Conservation (phyloP, 2,329 filamentous ascomycete genomes). For the Chrysoporthe austroafricana region DNA sequence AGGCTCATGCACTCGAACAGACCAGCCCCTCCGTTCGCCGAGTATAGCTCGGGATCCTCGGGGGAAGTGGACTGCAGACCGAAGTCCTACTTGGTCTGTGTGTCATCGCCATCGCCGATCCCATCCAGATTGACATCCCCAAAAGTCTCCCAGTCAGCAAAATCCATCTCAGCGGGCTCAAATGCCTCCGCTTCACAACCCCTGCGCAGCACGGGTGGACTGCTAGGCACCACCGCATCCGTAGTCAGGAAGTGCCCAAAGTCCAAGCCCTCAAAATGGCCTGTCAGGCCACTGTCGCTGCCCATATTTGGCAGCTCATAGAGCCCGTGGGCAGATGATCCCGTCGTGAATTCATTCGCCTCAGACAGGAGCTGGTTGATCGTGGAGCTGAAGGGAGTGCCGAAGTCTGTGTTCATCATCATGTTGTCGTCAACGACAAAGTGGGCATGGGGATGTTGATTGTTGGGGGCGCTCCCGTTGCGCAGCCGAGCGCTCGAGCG, state of each 20-base stretch:
- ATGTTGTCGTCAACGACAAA: slow-evolving; percentile 41
- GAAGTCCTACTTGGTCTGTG: slow-evolving; percentile 9
- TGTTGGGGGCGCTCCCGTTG: slow-evolving; percentile 44
- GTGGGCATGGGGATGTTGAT: slow-evolving; percentile 37
- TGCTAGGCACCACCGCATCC: slow-evolving; percentile 53
- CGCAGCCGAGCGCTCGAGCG: slow-evolving; percentile 42
- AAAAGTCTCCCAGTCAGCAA: slow-evolving; percentile 29
- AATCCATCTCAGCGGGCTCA: slow-evolving; percentile 30
- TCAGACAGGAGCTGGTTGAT: slow-evolving; percentile 68
- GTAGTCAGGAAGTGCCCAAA: slow-evolving; percentile 54
- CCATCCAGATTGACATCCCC: slow-evolving; percentile 21
- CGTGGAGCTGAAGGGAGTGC: slow-evolving; percentile 65
- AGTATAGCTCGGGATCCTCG: background rate
- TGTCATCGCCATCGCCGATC: slow-evolving; percentile 8
- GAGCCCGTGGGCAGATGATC: slow-evolving; percentile 42
- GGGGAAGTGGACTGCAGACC: background rate
- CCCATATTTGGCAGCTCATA: slow-evolving; percentile 50
- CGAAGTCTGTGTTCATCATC: slow-evolving; percentile 37
- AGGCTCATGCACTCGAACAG: background rate
- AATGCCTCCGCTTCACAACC: slow-evolving; percentile 31
- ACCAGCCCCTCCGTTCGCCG: background rate
- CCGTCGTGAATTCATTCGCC: slow-evolving; percentile 49
- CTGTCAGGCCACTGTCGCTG: slow-evolving; percentile 37
- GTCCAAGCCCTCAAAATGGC: slow-evolving; percentile 42
- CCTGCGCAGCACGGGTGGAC: slow-evolving; percentile 45